Base-by-base conservation (phyloP, 2,329 filamentous ascomycete genomes). In the Paecilomyces dactylethromorphus region DNA sequence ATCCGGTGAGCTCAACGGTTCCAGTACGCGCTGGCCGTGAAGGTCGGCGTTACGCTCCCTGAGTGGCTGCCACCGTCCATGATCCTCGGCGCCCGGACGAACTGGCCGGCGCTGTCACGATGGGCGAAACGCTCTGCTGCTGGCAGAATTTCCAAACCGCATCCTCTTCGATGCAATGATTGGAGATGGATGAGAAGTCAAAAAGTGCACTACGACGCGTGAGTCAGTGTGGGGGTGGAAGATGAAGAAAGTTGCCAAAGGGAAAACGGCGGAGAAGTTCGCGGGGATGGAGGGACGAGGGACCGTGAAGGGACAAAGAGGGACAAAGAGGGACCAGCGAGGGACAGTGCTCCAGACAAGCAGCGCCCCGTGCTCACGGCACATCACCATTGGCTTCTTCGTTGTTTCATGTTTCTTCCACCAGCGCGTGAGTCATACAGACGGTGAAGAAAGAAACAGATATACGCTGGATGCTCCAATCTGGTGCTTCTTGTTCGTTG, bases 21-120 rank as follows among this genome's bases (percentile, higher is more conserved):
- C 59, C 64, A 68, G 66, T 69, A 69, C 62, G 68, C 66, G 68
- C 68, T 63, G 64, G 59, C 54, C 54, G 45, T 55, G 56, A 58
- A 62, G 53, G 58, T 60, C 63, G 61, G 68, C 68, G 68, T 63
- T 63, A 63, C 58, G 59, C 59, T 56, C 58, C 54, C 62, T 64
- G 57, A 65, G 59, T 66, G 65, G 65, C 57, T 65, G 57, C 32
- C 63, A 56, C 57, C 39, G 50, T 29, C 21, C 21, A 54, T 53
- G 26, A 22, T 22, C 53, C 18, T 11, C 24, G 12, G 58, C 52
- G 56, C 52, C 52, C n/a, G 22, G 21, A 52, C 12, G 24, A 39
- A 32, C 56, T 50, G n/a, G 26, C 52, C 13, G 26, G 15, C 18
- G 18, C 39, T 32, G 53, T 58, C 31, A 54, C 22, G 39, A 31